Evolutionary conservation across 495 filamentous ascomycete genomes (phyloP).

Genomic region (Corynascus novoguineensis): DNA sequence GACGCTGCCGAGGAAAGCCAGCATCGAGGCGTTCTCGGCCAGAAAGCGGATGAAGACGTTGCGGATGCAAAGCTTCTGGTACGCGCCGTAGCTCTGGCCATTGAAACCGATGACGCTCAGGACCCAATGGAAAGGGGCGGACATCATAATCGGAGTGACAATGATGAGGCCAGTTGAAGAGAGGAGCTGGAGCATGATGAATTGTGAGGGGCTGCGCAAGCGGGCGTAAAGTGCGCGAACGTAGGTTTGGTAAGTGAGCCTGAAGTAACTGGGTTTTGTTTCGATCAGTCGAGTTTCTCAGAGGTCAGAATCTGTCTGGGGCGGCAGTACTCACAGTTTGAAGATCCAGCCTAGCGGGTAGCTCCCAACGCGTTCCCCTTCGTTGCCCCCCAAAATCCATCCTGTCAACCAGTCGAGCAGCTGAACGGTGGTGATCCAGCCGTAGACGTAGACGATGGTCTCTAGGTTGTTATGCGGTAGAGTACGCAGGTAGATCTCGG

Average conservation of each 20-base stretch:
- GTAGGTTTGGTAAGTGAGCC: slow-evolving; percentile 62
- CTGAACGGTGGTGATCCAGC: slow-evolving; percentile 59
- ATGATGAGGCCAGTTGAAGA: slow-evolving; percentile 54
- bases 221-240: slow-evolving; percentile 63
- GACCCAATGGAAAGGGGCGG: slow-evolving; percentile 47
- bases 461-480: slow-evolving; percentile 58
- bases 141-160: slow-evolving; percentile 56
- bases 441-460: slow-evolving; percentile 60
- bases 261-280: slow-evolving; percentile 54
- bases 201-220: slow-evolving; percentile 53
- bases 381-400: slow-evolving; percentile 55
- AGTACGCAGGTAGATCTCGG: slow-evolving; percentile 59
- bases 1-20: slow-evolving; percentile 55
- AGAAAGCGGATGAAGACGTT: slow-evolving; percentile 58
- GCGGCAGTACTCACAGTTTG: slow-evolving; percentile 47
- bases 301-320: neutral
- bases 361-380: slow-evolving; percentile 55
- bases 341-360: slow-evolving; percentile 61
- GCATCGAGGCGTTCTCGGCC: slow-evolving; percentile 61
- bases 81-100: slow-evolving; percentile 49
- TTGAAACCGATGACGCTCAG: slow-evolving; percentile 45
- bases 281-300: slow-evolving; percentile 10
- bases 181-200: slow-evolving; percentile 53
- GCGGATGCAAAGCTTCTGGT: slow-evolving; percentile 54
- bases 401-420: slow-evolving; percentile 54